phyloP scores from a whole-genome alignment of 2,329 filamentous ascomycete species.

The Phyllosticta citriasiana region DNA sequence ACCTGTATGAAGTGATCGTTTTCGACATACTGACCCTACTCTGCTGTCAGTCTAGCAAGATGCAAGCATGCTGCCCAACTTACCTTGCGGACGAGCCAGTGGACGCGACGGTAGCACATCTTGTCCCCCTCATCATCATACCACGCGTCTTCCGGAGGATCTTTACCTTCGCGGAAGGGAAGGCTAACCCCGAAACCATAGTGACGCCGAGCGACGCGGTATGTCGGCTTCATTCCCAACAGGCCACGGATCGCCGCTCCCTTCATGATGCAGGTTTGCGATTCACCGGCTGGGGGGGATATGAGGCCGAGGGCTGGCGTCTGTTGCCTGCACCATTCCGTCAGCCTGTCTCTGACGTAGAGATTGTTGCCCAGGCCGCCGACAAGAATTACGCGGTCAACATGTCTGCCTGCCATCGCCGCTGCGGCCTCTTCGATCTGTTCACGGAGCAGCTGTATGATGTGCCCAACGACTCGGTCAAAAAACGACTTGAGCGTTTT shows the following conservation, averaged over 20 bases:
- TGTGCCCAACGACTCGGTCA: background rate
- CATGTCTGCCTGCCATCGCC: background rate
- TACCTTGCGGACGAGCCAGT: background rate
- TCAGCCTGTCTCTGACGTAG: constrained; percentile 4
- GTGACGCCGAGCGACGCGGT: background rate
- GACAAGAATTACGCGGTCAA: constrained; percentile 10
- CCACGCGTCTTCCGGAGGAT: background rate
- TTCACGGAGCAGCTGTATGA: constrained; percentile 3
- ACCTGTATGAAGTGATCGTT: no score
- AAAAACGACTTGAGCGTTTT: constrained; percentile 3
- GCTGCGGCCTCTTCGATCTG: background rate
- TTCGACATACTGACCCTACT: no score
- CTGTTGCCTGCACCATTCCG: constrained; percentile 1
- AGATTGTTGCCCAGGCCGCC: constrained; percentile 11
- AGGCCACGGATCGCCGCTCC: constrained; percentile 1
- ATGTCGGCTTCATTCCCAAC: background rate
- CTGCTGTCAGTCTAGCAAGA: no score
- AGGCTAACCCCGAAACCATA: background rate
- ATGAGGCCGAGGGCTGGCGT: background rate
- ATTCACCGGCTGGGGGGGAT: background rate
- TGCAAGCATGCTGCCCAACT: background rate
- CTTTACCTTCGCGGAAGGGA: background rate
- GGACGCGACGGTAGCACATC: background rate
- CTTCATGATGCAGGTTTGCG: background rate
- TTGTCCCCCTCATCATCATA: background rate